phyloP scores from a whole-genome alignment of 2,329 filamentous ascomycete species.

The Colletotrichum siamense region DNA sequence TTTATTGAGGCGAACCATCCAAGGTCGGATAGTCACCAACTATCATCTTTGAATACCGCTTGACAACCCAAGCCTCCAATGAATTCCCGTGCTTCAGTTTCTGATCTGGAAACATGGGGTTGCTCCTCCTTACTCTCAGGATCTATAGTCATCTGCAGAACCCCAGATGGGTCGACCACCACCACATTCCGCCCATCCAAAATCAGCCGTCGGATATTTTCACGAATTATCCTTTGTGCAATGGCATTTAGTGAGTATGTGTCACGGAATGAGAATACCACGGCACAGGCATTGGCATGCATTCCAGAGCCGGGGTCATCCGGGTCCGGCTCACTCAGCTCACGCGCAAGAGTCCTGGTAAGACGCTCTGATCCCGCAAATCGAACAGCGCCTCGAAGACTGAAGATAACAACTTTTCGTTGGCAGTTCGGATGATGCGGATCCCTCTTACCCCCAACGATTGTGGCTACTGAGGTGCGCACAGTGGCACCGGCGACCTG shows the following conservation, averaged over 20 bases:
- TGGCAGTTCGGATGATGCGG: slow-evolving; percentile 30
- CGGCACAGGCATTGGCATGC: slow-evolving; percentile 30
- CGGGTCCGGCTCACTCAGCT: slow-evolving; percentile 26
- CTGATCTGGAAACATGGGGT: slow-evolving; percentile 27
- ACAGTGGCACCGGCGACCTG: slow-evolving; percentile 13
- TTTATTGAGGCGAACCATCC: neutral
- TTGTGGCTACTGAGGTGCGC: slow-evolving; percentile 32
- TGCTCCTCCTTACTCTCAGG: slow-evolving; percentile 8
- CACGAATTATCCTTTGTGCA: slow-evolving; percentile 32
- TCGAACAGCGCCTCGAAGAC: slow-evolving; percentile 35
- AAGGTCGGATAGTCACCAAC: slow-evolving; percentile 10
- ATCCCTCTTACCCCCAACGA: slow-evolving; percentile 30
- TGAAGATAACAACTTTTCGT: slow-evolving; percentile 35
- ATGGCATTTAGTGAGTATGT: slow-evolving; percentile 35
- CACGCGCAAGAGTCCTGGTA: slow-evolving; percentile 33
- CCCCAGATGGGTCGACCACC: slow-evolving; percentile 32
- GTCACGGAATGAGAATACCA: slow-evolving; percentile 37
- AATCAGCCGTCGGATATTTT: slow-evolving; percentile 30
- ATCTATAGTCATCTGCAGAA: slow-evolving; percentile 27
- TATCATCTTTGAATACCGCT: slow-evolving; percentile 28
- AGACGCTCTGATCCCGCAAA: slow-evolving; percentile 38
- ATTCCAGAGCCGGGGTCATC: slow-evolving; percentile 31
- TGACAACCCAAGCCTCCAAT: slow-evolving; percentile 35
- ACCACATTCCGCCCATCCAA: slow-evolving; percentile 30
- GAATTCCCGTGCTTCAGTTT: slow-evolving; percentile 30